Base-by-base conservation (phyloP, 2,329 filamentous ascomycete genomes). In the Neofusicoccum parvum region DNA sequence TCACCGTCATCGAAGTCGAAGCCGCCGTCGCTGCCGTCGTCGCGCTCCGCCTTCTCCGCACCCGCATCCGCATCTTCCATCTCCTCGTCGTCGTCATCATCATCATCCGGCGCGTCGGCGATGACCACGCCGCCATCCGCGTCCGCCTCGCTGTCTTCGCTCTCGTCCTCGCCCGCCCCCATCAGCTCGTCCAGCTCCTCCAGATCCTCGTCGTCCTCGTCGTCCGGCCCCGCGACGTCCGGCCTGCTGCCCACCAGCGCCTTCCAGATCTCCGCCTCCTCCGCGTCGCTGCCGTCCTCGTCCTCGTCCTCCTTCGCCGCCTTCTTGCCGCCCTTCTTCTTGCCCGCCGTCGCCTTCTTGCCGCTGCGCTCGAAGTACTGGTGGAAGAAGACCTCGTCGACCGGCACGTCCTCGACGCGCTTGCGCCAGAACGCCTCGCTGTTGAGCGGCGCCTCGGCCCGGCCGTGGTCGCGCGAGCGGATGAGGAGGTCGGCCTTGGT, bases 331-430 rank as follows among this genome's bases (percentile, higher is more conserved):
- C 81, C 81, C 59, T 81, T 79, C 76, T 86, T 85, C 79, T 86
- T 86, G 71, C 84, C 84, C 72, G 83, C 85, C 67, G 76, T 76
- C 72, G 85, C 83, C 70, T 82, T 80, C 56, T 32, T 32, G 27
- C 83, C 86, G 11, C 82, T 80, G 74, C 90, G 86, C 65, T 87
- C 89, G 80, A 99, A 99, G 86, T 99, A 99, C 70, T 92, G 89
- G 78, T 99, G 95, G 87, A 99, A 99, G 87, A 99, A 99, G 45
- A 93, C 91, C 75, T 99, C 95, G 70, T 99, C 94, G 0, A 89
- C 92, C 3, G 91, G 89, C 50, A 99, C 90, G 63, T 98, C 89
- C 69, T 92, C 89, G n/a, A 86, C 84, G 80, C 92, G 94, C 86
- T 92, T 92, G 73, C 89, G 90, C 92, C 93, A 97, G 83, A 99